Evolutionary conservation across 1,139 yeast species (phyloP), one percentile per base, ranked within the genome.

Genomic region (Taphrina sp.): DNA sequence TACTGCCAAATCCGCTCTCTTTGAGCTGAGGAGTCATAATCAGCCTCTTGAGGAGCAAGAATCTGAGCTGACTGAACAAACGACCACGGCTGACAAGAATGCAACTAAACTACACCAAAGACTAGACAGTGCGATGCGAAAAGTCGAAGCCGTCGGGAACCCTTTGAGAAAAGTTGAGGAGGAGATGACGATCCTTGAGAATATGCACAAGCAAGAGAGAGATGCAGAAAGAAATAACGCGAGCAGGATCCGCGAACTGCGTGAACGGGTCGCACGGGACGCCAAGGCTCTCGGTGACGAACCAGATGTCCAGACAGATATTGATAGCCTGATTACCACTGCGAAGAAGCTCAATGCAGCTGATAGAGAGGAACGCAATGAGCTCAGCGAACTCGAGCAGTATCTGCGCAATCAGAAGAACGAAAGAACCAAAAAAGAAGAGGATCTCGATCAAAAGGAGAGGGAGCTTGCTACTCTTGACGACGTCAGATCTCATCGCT

Each of bases 271-370:
- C 4, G 35, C 47, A 2, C 16, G 22, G 12, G 54, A 45, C 26
- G 36, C 56, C 19, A 52, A 39, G 22, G 28, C 24, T 7, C 23
- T 53, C 3, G 43, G 75, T 29, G 64, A 69, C 35, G 78, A 79
- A 44, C 69, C 82, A 7, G 74, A 73, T 10, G 67, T 72, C 39
- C 83, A 82, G 64, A 70, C 72, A 53, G 73, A 74, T 60, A 68
- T 80, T 2, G 78, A 79, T 51, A 84, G 80, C 55, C 72, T 77
- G 59, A 81, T 76, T 60, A 68, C 65, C n/a, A 71, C 71, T 54
- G 72, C 74, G 46, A 69, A 72, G 29, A 65, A 66, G 12, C 69
- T 76, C 49, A 79, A 78, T 62, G 63, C 64, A 19, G 72, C 71
- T 28, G 42, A 42, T 14, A 56, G 74, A 76, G 45, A 44, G 14